Evolutionary conservation across 2,329 filamentous ascomycete genomes (phyloP).

Genomic region (Ceratocystis diversiconidia): DNA sequence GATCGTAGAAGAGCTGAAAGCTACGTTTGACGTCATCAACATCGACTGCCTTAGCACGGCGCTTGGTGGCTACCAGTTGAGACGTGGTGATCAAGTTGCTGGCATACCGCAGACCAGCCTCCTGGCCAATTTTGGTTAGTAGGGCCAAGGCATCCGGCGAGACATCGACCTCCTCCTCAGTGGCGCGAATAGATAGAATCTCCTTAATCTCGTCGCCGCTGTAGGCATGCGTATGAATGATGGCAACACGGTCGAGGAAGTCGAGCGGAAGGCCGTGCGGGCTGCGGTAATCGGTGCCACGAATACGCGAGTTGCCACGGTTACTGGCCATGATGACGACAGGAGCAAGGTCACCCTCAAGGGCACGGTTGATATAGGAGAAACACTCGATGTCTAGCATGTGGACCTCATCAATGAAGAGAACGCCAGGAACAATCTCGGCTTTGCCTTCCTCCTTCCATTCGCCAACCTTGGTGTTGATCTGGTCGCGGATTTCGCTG

Average conservation of each 20-base stretch:
- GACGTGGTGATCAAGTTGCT: constrained; percentile 95
- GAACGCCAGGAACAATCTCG: constrained; percentile 88
- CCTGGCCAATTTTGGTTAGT: constrained; percentile 87
- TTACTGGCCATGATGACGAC: constrained; percentile 99
- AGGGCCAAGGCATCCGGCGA: constrained; percentile 80
- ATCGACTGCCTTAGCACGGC: constrained; percentile 67
- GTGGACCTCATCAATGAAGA: constrained; percentile 98
- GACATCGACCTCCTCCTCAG: constrained; percentile 90
- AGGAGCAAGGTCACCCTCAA: constrained; percentile 87
- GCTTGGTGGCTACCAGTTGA: constrained; percentile 73
- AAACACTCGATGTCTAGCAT: constrained; percentile 99
- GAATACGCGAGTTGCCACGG: constrained; percentile 76
- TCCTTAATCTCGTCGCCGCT: constrained; percentile 71
- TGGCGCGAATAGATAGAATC: constrained; percentile 81
- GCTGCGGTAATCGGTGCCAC: constrained; percentile 83
- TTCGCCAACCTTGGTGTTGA: constrained; percentile 96
- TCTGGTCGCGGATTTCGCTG: constrained; percentile 93
- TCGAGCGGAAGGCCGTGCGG: constrained; percentile 91
- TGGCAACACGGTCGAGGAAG: constrained; percentile 89
- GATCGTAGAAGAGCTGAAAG: constrained; percentile 89
- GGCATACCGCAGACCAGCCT: constrained; percentile 86
- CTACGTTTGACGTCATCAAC: constrained; percentile 85
- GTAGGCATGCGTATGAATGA: constrained; percentile 87
- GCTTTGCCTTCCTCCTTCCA: constrained; percentile 99
- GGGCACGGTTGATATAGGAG: constrained; percentile 91